Evolutionary conservation across 73 alveolate genomes (phyloP).

Genomic region (Symbiodinium natans): DNA sequence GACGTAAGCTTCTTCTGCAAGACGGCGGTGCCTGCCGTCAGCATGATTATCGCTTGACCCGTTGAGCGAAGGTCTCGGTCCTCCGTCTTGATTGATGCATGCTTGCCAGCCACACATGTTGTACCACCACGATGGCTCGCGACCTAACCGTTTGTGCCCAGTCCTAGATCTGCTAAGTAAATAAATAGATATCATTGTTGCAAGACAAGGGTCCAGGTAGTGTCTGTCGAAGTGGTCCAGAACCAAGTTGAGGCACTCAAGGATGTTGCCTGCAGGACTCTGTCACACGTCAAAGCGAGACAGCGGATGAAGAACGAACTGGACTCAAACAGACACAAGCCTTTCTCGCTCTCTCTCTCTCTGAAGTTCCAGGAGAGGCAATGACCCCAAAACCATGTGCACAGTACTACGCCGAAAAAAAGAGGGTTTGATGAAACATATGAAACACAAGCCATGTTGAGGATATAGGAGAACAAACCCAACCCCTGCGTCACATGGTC

Average conservation of each 20-base stretch:
- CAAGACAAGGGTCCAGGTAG: not conserved
- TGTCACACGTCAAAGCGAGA: not conserved
- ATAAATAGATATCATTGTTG: no score
- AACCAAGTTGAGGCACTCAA: constrained; percentile 63
- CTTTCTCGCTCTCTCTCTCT: not conserved
- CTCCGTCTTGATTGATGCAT: not conserved
- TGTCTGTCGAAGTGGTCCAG: constrained; percentile 55
- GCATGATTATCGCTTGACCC: constrained; percentile 51
- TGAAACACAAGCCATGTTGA: not conserved
- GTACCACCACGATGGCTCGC: not conserved
- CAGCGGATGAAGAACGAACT: not conserved
- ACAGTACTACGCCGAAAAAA: no score
- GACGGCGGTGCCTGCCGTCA: constrained; percentile 56
- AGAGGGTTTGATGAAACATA: no score
- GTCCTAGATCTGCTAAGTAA: not conserved
- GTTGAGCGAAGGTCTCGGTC: constrained; percentile 60
- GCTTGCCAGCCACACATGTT: not conserved
- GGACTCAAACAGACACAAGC: no score
- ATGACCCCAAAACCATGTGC: no score
- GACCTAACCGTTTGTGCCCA: not conserved
- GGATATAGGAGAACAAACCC: no score
- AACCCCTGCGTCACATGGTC: no score
- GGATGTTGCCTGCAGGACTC: constrained; percentile 43
- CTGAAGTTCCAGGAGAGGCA: not conserved
- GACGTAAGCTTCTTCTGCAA: no score